Conservation (phyloP, 306 rosid species). For the Vicia sativa region DNA sequence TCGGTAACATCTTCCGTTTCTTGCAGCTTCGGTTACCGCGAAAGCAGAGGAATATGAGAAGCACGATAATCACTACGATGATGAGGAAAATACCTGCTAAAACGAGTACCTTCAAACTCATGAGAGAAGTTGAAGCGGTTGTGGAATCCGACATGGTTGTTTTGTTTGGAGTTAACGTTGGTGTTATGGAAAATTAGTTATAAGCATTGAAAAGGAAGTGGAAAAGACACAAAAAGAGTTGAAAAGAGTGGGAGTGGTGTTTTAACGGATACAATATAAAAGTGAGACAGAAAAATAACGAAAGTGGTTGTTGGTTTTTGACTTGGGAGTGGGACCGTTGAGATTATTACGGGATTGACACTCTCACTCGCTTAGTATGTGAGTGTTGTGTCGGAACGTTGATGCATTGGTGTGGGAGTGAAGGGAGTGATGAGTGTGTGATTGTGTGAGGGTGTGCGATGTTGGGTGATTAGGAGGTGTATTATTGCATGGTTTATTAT, state of each 20-base stretch:
- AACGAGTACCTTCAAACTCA: constrained; percentile 56
- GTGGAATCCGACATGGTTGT: constrained; percentile 55
- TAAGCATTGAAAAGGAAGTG: constrained; percentile 27
- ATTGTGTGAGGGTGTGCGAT: constrained; percentile 26
- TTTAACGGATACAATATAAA: constrained; percentile 65
- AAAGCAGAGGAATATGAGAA: constrained; percentile 58
- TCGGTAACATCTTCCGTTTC: constrained; percentile 47
- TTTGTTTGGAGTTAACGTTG: background rate
- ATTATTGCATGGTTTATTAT: constrained; percentile 24
- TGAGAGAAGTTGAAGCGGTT: constrained; percentile 23
- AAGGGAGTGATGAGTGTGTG: background rate
- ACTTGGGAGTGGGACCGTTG: constrained; percentile 29
- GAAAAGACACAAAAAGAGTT: background rate
- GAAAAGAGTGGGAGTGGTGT: constrained; percentile 40
- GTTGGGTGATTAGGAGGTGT: constrained; percentile 13
- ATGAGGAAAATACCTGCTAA: constrained; percentile 50
- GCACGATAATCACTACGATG: constrained; percentile 40
- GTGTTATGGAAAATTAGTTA: background rate
- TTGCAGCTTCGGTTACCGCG: constrained; percentile 46
- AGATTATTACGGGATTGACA: constrained; percentile 7
- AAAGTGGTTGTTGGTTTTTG: constrained; percentile 37
- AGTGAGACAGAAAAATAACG: constrained; percentile 8
- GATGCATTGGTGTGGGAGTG: background rate
- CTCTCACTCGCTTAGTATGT: background rate
- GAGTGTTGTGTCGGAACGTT: background rate